Evolutionary conservation across 441 rosid genomes (phyloP).

Genomic region (Populus hybrid): DNA sequence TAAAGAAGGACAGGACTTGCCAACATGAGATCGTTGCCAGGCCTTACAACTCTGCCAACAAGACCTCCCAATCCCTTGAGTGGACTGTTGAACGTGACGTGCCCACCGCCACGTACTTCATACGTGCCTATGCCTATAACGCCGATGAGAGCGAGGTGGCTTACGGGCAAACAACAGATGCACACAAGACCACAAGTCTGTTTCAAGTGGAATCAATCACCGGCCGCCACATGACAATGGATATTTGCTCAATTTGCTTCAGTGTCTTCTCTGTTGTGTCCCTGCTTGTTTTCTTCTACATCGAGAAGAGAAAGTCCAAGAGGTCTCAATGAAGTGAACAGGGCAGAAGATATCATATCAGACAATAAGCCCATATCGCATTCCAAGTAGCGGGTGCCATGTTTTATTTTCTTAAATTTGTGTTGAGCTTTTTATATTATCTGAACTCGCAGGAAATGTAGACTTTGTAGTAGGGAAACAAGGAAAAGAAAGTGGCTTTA

Average conservation of each 20-base stretch:
- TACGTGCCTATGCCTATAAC: constrained; percentile 55
- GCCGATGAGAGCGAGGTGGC: constrained; percentile 31
- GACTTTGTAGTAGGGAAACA: background rate
- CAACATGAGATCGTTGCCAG: constrained; percentile 28
- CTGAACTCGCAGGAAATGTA: background rate
- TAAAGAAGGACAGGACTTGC: constrained; percentile 68
- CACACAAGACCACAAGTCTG: too few relatives aligned
- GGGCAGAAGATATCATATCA: too few relatives aligned
- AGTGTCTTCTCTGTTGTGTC: too few relatives aligned
- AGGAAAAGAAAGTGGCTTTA: background rate
- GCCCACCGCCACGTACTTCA: constrained; percentile 56
- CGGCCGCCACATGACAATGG: too few relatives aligned
- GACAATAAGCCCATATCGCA: too few relatives aligned
- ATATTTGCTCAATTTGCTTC: too few relatives aligned
- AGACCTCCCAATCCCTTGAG: constrained; percentile 23
- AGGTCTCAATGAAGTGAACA: too few relatives aligned
- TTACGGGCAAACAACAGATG: constrained; percentile 19
- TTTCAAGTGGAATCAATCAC: too few relatives aligned
- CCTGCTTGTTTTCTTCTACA: too few relatives aligned
- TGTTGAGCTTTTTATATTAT: background rate
- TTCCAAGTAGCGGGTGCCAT: background rate
- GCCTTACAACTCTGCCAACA: constrained; percentile 27
- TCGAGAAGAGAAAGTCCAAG: too few relatives aligned
- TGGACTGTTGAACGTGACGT: constrained; percentile 45
- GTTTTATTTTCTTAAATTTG: background rate